Evolutionary conservation across 306 rosid species (phyloP), one percentile per base, ranked within the genome.

Genomic region (Chamaecrista fasciculata): DNA sequence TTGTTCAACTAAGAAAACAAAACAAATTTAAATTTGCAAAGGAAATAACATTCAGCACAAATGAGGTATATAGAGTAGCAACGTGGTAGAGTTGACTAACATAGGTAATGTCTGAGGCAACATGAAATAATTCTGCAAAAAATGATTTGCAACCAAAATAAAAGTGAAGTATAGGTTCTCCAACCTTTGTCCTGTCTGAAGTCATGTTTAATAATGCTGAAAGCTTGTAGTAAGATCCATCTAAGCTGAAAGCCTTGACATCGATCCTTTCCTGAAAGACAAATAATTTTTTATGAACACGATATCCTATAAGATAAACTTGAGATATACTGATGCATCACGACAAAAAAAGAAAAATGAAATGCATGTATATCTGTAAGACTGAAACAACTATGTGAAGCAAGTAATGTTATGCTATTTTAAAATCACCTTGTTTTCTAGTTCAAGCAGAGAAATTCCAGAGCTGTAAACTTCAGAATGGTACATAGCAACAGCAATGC

Each of bases 151-250:
- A 19, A n/a, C 37, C 60, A 28, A 76, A 20, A 71, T 6, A 23
- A 14, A 73, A 50, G 74, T 33, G 40, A 20, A 52, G 60, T 36
- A 65, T 49, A 46, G 71, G 72, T 31, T 29, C 55, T 62, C 60
- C 52, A 64, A 94, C 99, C 97, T 94, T 94, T 79, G 99, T 94
- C 80, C 99, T 85, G 68, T 94, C 96, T 20, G 96, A 84, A 67
- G 97, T 90, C 95, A 91, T 82, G 81, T 80, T 88, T 73, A 94
- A 79, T 62, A 89, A 74, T 3, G 92, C 87, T 37, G 99, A 86
- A 78, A 94, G 97, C 85, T 88, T 94, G 91, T 87, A 85, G 83
- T 94, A 94, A 43, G 95, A 88, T 85, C 97, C 96, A 78, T 86
- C 91, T 76, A 96, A 84, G 79, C 66, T 76, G 78, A 84, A 88